These are phyloP conservation scores for Plectosphaerella cucumerina DNA, from an alignment of 2,329 filamentous ascomycete genomes.

Conservation along the genomic window DNA sequence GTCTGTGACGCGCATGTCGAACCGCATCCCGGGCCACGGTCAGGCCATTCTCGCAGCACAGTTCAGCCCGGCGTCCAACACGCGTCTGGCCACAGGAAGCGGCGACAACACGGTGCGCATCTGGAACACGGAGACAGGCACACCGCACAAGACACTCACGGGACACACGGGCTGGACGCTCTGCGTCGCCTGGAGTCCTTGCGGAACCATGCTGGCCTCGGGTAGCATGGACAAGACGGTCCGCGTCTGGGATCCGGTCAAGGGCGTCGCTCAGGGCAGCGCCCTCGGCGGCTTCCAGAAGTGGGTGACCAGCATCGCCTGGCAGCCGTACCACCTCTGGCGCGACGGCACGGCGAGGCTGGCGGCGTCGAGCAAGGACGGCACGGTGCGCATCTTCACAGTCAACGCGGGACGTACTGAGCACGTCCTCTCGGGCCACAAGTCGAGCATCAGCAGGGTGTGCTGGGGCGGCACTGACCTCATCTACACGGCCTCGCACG, in stretches of 20 bases:
- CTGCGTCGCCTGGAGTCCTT: conserved; percentile 81
- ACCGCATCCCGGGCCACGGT: conserved; percentile 84
- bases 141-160: conserved; percentile 77
- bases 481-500: conserved; percentile 77
- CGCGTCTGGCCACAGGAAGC: conserved; percentile 78
- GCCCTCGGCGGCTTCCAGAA: conserved; percentile 79
- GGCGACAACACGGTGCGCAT: conserved; percentile 89
- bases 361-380: conserved; percentile 86
- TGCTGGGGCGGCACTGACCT: conserved; percentile 88
- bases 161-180: conserved; percentile 90
- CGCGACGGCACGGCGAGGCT: conserved; percentile 68
- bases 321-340: conserved; percentile 92
- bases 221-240: conserved; percentile 92
- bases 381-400: conserved; percentile 83
- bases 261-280: conserved; percentile 68
- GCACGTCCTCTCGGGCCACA: conserved; percentile 82
- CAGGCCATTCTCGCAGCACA: conserved; percentile 83
- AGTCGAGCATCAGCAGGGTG: conserved; percentile 83
- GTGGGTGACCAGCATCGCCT: conserved; percentile 77
- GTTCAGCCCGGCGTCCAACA: conserved; percentile 77
- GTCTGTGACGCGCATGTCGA: conserved; percentile 83
- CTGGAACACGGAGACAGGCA: conserved; percentile 94
- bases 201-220: conserved; percentile 76
- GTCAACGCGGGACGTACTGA: conserved; percentile 75
- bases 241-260: conserved; percentile 82